These are phyloP conservation scores for Glutinoglossum americanum DNA, from an alignment of 495 filamentous ascomycete species.

Conservation along the genomic window DNA sequence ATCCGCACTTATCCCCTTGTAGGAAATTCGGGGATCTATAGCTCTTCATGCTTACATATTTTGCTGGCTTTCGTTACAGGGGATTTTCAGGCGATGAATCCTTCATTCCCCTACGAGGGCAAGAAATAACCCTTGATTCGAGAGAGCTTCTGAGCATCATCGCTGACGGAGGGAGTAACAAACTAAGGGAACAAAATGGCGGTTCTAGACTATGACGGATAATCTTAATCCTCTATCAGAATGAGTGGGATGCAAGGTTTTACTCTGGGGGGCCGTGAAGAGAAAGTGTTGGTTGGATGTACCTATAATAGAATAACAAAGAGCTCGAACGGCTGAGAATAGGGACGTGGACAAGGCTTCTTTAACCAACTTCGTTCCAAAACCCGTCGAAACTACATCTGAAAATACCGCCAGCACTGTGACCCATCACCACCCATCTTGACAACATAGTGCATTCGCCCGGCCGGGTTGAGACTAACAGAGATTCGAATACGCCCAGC, in stretches of 20 bases:
- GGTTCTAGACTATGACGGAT: background rate
- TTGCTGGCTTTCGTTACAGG: slow-evolving; percentile 22
- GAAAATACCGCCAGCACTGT: background rate
- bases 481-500: background rate
- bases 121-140: background rate
- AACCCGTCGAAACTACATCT: too few species aligned
- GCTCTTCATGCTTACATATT: slow-evolving; percentile 8
- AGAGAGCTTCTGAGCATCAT: background rate
- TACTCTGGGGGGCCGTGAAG: background rate
- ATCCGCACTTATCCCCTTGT: slow-evolving; percentile 3
- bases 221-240: background rate
- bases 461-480: background rate
- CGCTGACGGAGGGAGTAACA: background rate
- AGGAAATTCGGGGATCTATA: slow-evolving; percentile 1
- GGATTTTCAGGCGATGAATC: slow-evolving; percentile 56
- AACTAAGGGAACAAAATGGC: background rate
- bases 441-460: background rate
- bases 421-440: background rate
- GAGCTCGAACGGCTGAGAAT: background rate
- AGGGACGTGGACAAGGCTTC: background rate
- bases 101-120: slow-evolving; percentile 18
- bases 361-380: background rate
- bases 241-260: background rate
- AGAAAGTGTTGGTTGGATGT: background rate
- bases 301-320: background rate